phyloP scores from a whole-genome alignment of 2,329 filamentous ascomycete genomes.

The Colletotrichum chrysophilum region DNA sequence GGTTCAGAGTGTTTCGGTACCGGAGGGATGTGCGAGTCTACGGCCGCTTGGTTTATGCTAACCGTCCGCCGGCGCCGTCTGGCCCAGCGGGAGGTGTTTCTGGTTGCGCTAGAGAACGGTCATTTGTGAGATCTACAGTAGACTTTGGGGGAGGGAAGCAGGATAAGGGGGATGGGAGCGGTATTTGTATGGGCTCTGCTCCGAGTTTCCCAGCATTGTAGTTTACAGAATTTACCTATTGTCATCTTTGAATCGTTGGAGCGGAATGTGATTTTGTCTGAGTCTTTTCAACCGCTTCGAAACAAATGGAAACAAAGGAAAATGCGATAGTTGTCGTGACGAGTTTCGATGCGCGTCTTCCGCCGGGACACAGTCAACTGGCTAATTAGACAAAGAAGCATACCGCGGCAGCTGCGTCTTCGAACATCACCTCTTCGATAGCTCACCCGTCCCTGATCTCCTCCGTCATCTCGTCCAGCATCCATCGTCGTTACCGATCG shows the following conservation, averaged over 20 bases:
- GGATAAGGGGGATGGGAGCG: background rate
- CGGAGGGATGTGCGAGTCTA: background rate
- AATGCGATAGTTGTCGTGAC: background rate
- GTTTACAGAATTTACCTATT: no score
- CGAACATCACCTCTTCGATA: background rate
- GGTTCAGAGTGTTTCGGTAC: background rate
- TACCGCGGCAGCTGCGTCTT: background rate
- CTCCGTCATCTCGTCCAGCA: rapidly evolving
- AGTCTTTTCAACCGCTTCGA: background rate
- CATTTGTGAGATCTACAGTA: background rate
- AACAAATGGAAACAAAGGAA: background rate
- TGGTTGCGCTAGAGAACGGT: background rate
- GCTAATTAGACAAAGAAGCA: background rate
- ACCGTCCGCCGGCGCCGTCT: background rate
- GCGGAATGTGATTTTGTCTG: background rate
- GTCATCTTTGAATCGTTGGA: no score
- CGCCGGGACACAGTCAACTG: background rate
- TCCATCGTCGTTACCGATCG: background rate
- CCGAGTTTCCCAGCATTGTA: no score
- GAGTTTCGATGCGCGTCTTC: background rate
- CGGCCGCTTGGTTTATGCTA: background rate
- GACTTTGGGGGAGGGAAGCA: background rate
- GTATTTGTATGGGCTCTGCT: background rate
- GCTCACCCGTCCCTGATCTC: background rate
- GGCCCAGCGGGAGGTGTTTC: background rate